A percentile compares a stretch with the other conserved stretches of the same genome.
These are phyloP conservation scores for Glycine latifolia DNA, from an alignment of 306 rosid genomes.

Conservation along the genomic window DNA sequence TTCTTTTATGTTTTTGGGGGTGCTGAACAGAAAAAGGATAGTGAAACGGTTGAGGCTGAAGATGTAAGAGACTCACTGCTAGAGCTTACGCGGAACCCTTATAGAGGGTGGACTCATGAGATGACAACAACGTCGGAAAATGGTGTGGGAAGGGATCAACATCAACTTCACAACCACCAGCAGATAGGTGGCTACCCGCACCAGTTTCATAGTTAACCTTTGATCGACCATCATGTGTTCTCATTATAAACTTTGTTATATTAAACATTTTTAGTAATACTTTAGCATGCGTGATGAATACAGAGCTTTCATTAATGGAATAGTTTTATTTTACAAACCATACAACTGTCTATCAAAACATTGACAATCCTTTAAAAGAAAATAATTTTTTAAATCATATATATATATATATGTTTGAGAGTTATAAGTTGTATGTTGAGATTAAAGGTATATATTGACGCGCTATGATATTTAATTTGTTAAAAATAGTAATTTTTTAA, in stretches of 20 bases:
- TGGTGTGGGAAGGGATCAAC: slow-evolving; percentile 53
- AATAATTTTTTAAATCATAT: too few relatives aligned
- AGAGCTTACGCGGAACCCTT: slow-evolving; percentile 74
- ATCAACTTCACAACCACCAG: slow-evolving; percentile 54
- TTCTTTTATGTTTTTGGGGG: not conserved
- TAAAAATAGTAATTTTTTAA: too few relatives aligned
- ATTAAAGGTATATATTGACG: too few relatives aligned
- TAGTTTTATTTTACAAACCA: too few relatives aligned
- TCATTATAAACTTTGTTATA: slow-evolving; percentile 28
- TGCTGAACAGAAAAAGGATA: slow-evolving; percentile 71
- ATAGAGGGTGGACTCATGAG: slow-evolving; percentile 57
- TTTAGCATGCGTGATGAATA: not conserved
- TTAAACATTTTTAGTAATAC: not conserved
- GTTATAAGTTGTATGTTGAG: too few relatives aligned
- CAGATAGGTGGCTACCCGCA: slow-evolving; percentile 54
- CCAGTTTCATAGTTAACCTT: slow-evolving; percentile 54
- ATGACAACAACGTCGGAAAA: slow-evolving; percentile 54
- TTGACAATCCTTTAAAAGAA: too few relatives aligned
- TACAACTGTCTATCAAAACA: too few relatives aligned
- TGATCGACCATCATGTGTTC: not conserved
- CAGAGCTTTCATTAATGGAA: too few relatives aligned
- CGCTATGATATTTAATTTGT: too few relatives aligned
- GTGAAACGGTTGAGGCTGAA: slow-evolving; percentile 76
- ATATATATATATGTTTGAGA: too few relatives aligned
- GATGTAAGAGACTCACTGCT: slow-evolving; percentile 76